Evolutionary conservation across 2,329 filamentous ascomycete species (phyloP), one percentile per base, ranked within the genome.

Genomic region (Pochonia chlamydosporia): DNA sequence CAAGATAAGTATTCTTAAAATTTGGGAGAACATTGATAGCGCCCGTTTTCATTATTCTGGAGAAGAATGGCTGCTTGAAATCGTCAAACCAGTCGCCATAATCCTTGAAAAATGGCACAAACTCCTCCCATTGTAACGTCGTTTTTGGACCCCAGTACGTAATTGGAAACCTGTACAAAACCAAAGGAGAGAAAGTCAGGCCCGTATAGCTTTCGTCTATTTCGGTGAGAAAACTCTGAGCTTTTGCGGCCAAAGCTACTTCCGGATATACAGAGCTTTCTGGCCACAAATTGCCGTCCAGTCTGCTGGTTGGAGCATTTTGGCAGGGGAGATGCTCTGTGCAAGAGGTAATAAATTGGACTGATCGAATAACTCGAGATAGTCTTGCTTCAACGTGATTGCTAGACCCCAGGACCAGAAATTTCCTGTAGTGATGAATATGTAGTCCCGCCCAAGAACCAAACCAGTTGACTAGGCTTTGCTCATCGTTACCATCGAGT

Each of bases 391-490:
- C 16, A 11, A 51, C 50, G 8, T 53, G 44, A 10, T 52, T 43
- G 21, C 56, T 55, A 1, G 78, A 78, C 3, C 79, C 80, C 4
- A 84, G 46, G 3, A 84, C 74, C 16, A 67, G 64, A 53, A 84
- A 83, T 31, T 70, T 74, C 26, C 78, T 72, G 54, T 73, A 78
- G 35, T 63, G 62, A 48, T 81, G 72, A 30, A 79, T 56, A 25
- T 73, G 71, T 47, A 60, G 50, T 26, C 69, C 63, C 1, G 78
- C 68, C 81, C 80, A 84, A 60, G 69, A 76, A 1, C 75, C 78
- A 58, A 82, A 84, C 75, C 78, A 83, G 51, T 82, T 79, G 9
- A 84, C 71, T 24, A 85, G 63, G 48, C 75, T 81, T 56, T 82
- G 76, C 56, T 85, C 81, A 50, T 84, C 79, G 46, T 78, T 76